These are phyloP conservation scores for Macrophomina pseudophaseolina DNA, from an alignment of 2,329 filamentous ascomycete species.

Conservation along the genomic window DNA sequence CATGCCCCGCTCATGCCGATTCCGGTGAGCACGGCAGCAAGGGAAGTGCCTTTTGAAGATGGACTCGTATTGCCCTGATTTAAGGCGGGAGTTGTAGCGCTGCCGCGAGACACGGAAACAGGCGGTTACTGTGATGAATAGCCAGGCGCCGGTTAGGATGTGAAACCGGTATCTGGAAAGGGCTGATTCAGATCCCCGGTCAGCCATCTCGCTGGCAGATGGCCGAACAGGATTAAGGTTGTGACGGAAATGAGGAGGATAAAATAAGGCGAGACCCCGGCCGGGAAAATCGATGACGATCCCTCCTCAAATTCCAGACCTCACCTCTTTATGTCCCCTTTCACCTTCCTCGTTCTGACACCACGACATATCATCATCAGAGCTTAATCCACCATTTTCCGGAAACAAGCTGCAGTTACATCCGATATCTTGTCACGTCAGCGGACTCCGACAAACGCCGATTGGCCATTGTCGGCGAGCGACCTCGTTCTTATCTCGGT, in stretches of 20 bases:
- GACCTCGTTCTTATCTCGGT: no score
- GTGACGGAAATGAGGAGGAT: constrained; percentile 15
- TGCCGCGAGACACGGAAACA: constrained; percentile 42
- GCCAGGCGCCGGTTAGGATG: constrained; percentile 34
- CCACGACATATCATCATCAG: background rate
- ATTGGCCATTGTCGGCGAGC: constrained; percentile 10
- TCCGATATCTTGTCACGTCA: no score
- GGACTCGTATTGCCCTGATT: constrained; percentile 45
- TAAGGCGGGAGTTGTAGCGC: constrained; percentile 40
- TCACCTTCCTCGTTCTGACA: background rate
- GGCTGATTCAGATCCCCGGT: background rate
- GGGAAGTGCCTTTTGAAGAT: constrained; percentile 43
- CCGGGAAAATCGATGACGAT: background rate
- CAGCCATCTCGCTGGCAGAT: background rate
- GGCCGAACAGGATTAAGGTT: constrained; percentile 14
- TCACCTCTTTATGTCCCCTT: background rate
- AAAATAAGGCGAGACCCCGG: background rate
- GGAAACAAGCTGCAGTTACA: no score
- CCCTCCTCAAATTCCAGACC: background rate
- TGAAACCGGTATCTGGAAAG: constrained; percentile 36
- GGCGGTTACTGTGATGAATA: constrained; percentile 37
- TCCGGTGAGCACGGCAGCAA: constrained; percentile 27
- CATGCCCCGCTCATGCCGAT: background rate
- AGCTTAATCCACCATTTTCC: no score
- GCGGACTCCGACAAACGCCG: background rate